phyloP scores from a whole-genome alignment of 768 basidiomycete species.

The Suillus ampliporus region DNA sequence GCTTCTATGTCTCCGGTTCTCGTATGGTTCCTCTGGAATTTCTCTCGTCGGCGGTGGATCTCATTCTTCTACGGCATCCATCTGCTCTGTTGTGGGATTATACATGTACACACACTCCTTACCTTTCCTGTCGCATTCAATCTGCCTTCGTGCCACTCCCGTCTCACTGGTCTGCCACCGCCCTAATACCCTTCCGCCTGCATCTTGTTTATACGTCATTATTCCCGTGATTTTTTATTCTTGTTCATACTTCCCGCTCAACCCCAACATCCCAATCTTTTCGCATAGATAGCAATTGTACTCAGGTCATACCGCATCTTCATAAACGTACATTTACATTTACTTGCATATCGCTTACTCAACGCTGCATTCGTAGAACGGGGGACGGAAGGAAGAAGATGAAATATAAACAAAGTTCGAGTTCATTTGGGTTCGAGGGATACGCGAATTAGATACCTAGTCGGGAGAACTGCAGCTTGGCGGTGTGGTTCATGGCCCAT shows the following conservation, averaged over 20 bases:
- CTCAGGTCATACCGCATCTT: constrained; percentile 4
- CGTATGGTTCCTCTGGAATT: constrained; percentile 21
- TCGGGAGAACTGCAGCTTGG: neutral
- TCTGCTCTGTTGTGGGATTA: constrained; percentile 37
- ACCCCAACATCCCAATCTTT: neutral
- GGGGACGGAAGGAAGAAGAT: constrained; percentile 3
- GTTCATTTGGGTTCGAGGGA: neutral
- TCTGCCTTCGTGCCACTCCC: neutral
- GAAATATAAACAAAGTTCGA: constrained; percentile 4
- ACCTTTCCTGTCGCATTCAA: neutral
- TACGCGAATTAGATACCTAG: neutral
- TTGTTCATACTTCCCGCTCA: neutral
- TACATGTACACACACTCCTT: constrained; percentile 32
- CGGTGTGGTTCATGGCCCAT: neutral
- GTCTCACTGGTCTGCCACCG: neutral
- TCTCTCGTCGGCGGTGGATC: constrained; percentile 11
- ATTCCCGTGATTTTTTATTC: constrained; percentile 1
- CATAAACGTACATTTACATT: constrained; percentile 9
- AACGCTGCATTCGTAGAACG: neutral
- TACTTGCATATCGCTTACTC: constrained; percentile 8
- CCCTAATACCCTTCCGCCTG: neutral
- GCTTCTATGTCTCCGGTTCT: constrained; percentile 6
- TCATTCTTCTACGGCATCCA: constrained; percentile 20
- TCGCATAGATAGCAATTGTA: constrained; percentile 12
- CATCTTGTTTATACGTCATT: constrained; percentile 9